phyloP scores from a whole-genome alignment of 2,329 filamentous ascomycete species.

The Epichloe hybrida region DNA sequence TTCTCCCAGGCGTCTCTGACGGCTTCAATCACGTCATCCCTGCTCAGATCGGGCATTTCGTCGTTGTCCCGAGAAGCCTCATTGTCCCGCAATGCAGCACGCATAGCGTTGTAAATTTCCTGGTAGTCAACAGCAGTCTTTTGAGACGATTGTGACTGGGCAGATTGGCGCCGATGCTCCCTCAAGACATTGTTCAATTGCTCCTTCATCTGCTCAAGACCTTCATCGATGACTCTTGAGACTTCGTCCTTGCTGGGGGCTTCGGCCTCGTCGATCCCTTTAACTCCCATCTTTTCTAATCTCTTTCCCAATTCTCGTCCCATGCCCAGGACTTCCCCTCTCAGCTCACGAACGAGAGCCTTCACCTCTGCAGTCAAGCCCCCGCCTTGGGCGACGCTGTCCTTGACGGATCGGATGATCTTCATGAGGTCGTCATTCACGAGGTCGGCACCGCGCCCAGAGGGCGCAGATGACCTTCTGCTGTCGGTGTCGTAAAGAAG shows the following conservation, averaged over 20 bases:
- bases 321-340: constrained; percentile 90
- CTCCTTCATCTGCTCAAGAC: constrained; percentile 67
- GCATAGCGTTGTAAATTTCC: constrained; percentile 75
- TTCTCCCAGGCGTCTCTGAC: constrained; percentile 86
- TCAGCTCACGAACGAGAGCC: constrained; percentile 73
- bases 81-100: constrained; percentile 55
- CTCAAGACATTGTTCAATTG: constrained; percentile 71
- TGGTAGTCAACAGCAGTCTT: constrained; percentile 57
- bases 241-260: constrained; percentile 54
- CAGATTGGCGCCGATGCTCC: constrained; percentile 58
- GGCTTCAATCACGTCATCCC: constrained; percentile 75
- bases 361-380: constrained; percentile 88
- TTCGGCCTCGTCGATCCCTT: constrained; percentile 32
- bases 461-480: constrained; percentile 31
- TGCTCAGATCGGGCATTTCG: constrained; percentile 38
- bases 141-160: constrained; percentile 47
- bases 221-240: constrained; percentile 63
- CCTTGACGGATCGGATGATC: constrained; percentile 76
- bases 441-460: constrained; percentile 34
- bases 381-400: constrained; percentile 77
- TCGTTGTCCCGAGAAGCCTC: constrained; percentile 28
- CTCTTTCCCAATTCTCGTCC: constrained; percentile 78
- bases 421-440: constrained; percentile 69
- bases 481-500: constrained; percentile 29
- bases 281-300: constrained; percentile 53